A percentile compares a stretch with the other conserved stretches of the same genome.
phyloP scores from a whole-genome alignment of 176 grass and related monocot genomes.

The Juncus inflexus region DNA sequence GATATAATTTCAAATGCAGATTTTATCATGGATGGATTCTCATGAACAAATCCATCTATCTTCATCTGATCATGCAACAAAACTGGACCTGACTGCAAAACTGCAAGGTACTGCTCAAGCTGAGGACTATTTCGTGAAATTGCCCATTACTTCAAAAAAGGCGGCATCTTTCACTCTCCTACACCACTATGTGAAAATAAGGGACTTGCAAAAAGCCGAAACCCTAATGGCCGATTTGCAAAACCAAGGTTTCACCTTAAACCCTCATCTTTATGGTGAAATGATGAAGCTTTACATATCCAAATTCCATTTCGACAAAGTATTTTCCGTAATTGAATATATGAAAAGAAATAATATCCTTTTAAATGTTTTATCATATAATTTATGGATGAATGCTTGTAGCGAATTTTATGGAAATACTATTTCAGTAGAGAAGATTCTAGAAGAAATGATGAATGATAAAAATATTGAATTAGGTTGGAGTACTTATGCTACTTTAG shows the following conservation, averaged over 20 bases:
- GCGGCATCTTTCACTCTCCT: constrained; percentile 69
- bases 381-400: constrained; percentile 66
- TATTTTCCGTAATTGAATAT: constrained; percentile 42
- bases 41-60: constrained; percentile 28
- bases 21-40: constrained; percentile 79
- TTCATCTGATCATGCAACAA: constrained; percentile 56
- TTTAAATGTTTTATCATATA: constrained; percentile 61
- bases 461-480: constrained; percentile 66
- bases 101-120: constrained; percentile 38
- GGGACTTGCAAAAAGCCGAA: constrained; percentile 64
- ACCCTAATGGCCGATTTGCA: constrained; percentile 65
- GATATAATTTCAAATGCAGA: constrained; percentile 30
- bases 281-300: constrained; percentile 73
- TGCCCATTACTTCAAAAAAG: constrained; percentile 41
- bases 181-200: constrained; percentile 62
- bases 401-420: constrained; percentile 37
- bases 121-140: constrained; percentile 63
- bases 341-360: constrained; percentile 66
- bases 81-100: constrained; percentile 59
- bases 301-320: constrained; percentile 44
- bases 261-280: constrained; percentile 75
- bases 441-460: constrained; percentile 67
- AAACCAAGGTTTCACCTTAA: constrained; percentile 48
- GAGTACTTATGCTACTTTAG: constrained; percentile 74
- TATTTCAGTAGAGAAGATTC: constrained; percentile 37